These are phyloP conservation scores for Alternaria hordeiaustralica DNA, from an alignment of 2,329 filamentous ascomycete genomes.

Conservation along the genomic window DNA sequence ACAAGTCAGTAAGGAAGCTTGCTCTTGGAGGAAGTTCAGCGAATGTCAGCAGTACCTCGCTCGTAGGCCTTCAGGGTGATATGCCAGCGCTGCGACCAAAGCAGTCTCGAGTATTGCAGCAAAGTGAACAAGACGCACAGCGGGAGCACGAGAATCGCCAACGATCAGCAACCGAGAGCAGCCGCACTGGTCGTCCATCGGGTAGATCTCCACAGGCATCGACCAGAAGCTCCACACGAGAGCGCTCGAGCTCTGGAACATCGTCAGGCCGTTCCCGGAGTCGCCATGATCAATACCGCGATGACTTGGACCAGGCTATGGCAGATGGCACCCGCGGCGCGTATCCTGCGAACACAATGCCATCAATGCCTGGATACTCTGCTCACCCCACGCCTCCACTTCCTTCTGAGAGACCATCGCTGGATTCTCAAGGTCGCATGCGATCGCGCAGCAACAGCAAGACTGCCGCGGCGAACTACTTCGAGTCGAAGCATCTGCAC, in stretches of 20 bases:
- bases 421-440: constrained; percentile 36
- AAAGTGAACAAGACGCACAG: constrained; percentile 45
- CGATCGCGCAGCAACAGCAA: constrained; percentile 49
- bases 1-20: constrained; percentile 68
- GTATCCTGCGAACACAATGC: constrained; percentile 41
- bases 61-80: constrained; percentile 35
- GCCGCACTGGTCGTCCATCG: constrained; percentile 33
- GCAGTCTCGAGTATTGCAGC: constrained; percentile 39
- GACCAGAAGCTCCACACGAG: constrained; percentile 51
- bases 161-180: constrained; percentile 46
- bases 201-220: constrained; percentile 50
- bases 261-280: constrained; percentile 62
- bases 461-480: constrained; percentile 40
- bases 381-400: constrained; percentile 38
- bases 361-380: constrained; percentile 44
- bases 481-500: constrained; percentile 47
- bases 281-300: constrained; percentile 55
- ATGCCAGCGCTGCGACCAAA: constrained; percentile 36
- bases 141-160: constrained; percentile 40
- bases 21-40: constrained; percentile 58
- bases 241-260: constrained; percentile 63
- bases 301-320: constrained; percentile 61
- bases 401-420: constrained; percentile 32
- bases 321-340: constrained; percentile 51
- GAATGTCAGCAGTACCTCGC: constrained; percentile 47